Evolutionary conservation across 371 early-diverging fungal species (phyloP).

Genomic region (Mucor saturninus): DNA sequence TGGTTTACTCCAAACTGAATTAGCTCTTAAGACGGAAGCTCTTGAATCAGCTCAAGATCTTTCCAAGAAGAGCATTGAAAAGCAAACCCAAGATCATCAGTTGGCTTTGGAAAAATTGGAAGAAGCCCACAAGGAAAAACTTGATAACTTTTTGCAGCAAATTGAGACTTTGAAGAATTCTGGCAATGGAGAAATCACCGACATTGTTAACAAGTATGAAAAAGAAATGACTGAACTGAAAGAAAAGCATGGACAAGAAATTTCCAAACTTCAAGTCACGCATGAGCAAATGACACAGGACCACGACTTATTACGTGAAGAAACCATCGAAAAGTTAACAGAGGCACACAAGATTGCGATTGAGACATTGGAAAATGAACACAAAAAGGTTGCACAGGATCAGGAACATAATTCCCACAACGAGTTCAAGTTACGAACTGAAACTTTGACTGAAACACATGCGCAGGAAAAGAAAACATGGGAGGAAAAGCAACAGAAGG

Average conservation of each 20-base stretch:
- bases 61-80: constrained; percentile 7
- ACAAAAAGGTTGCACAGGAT: constrained; percentile 17
- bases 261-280: constrained; percentile 36
- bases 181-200: constrained; percentile 19
- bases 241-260: constrained; percentile 21
- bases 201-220: constrained; percentile 21
- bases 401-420: constrained; percentile 9
- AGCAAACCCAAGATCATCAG: constrained; percentile 3
- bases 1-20: not conserved
- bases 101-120: constrained; percentile 14
- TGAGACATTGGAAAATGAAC: constrained; percentile 7
- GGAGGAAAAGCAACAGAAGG: constrained; percentile 11
- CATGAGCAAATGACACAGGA: not conserved
- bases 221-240: constrained; percentile 12
- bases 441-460: constrained; percentile 11
- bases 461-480: constrained; percentile 7
- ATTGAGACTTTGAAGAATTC: constrained; percentile 16
- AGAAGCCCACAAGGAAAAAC: constrained; percentile 8
- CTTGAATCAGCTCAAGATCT: constrained; percentile 1
- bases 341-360: constrained; percentile 6
- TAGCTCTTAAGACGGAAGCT: not conserved
- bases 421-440: constrained; percentile 4
- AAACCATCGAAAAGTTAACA: constrained; percentile 6
- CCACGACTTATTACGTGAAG: not conserved
- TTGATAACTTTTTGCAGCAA: constrained; percentile 14